Evolutionary conservation across 2,329 filamentous ascomycete genomes (phyloP).

Genomic region (Lecanicillium sp.): DNA sequence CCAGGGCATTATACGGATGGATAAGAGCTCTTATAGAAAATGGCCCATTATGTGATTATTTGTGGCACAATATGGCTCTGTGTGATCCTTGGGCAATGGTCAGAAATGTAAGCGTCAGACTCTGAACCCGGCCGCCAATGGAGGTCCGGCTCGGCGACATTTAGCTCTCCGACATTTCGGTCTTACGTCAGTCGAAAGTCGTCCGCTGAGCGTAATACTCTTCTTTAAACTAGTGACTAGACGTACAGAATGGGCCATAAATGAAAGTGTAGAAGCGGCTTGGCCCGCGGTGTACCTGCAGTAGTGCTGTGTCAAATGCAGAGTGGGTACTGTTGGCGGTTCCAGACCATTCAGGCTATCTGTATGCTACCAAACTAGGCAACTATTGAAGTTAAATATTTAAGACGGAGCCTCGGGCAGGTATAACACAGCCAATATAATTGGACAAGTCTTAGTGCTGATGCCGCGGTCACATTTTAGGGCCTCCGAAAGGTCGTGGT

Average conservation of each 20-base stretch:
- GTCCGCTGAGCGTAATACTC: not conserved
- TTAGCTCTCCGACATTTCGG: no score
- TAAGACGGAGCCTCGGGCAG: not conserved
- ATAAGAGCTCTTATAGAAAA: no score
- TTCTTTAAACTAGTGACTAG: not conserved
- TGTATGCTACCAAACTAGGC: no score
- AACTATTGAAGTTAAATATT: no score
- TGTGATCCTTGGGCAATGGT: no score
- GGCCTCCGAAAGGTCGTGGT: no score
- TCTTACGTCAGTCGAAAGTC: no score
- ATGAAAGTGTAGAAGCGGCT: not conserved
- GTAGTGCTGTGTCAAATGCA: not conserved
- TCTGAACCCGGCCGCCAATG: not conserved
- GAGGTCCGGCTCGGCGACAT: no score
- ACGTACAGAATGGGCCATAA: not conserved
- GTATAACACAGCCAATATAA: not conserved
- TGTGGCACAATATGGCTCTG: no score
- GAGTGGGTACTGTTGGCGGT: not conserved
- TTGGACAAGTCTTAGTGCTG: slow-evolving; percentile 1
- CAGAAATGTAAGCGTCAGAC: slow-evolving; percentile 16
- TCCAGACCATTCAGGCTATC: no score
- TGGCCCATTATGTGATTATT: no score
- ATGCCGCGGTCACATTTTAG: not conserved
- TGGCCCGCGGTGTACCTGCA: not conserved
- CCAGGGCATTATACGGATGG: no score